A percentile compares a stretch with the other conserved stretches of the same genome.
Conservation (phyloP, 495 filamentous ascomycete species). For the Penicillium arizonense region DNA sequence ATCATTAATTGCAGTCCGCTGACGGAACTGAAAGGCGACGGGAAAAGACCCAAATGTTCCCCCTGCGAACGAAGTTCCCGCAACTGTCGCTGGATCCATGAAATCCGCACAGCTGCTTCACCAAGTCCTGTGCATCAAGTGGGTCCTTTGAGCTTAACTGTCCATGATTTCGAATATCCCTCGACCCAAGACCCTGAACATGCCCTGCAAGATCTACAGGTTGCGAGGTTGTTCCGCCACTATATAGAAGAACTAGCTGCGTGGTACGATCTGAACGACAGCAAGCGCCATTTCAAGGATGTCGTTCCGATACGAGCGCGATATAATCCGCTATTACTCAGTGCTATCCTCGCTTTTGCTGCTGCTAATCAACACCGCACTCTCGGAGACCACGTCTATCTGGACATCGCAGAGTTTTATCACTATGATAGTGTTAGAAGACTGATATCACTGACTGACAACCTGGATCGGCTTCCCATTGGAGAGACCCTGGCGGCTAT, state of each 20-base stretch:
- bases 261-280: constrained; percentile 40
- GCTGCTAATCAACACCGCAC: constrained; percentile 20
- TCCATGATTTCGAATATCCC: constrained; percentile 5
- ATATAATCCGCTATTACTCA: constrained; percentile 31
- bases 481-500: constrained; percentile 32
- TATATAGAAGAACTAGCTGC: constrained; percentile 30
- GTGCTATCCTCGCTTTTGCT: constrained; percentile 35
- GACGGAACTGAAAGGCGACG: constrained; percentile 22
- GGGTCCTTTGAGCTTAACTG: background rate
- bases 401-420: constrained; percentile 20
- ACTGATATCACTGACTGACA: constrained; percentile 10
- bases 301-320: constrained; percentile 25
- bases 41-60: constrained; percentile 20
- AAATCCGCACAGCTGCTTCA: background rate
- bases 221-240: constrained; percentile 26
- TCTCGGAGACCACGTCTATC: background rate
- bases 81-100: constrained; percentile 14
- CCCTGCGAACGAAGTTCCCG: constrained; percentile 23
- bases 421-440: constrained; percentile 20
- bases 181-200: constrained; percentile 16
- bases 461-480: constrained; percentile 14
- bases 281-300: constrained; percentile 24
- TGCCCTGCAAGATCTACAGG: constrained; percentile 17
- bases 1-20: background rate
- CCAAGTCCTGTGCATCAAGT: background rate